Evolutionary conservation across 768 basidiomycete genomes (phyloP).

Genomic region (Rhodosporidiobolus odoratus): DNA sequence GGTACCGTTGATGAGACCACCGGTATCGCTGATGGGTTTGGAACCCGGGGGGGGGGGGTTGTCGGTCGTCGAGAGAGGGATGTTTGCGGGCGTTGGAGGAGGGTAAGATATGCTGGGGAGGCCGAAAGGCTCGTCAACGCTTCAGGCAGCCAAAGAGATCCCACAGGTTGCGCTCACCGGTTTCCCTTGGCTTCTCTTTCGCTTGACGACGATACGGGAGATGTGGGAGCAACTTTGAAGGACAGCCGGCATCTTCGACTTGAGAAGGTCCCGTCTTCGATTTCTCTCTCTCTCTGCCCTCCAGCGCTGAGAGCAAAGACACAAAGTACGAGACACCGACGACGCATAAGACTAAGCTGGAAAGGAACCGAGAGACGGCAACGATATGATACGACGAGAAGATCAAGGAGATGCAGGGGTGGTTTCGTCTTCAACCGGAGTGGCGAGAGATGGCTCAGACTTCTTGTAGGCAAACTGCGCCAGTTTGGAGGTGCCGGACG

Average conservation of each 20-base stretch:
- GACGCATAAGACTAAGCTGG: no score
- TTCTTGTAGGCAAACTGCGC: constrained; percentile 24
- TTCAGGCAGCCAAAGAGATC: not conserved
- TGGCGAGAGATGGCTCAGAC: not conserved
- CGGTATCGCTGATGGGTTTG: not conserved
- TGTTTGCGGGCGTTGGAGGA: not conserved
- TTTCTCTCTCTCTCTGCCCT: no score
- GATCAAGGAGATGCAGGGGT: not conserved
- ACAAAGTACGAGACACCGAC: no score
- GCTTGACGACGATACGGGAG: no score
- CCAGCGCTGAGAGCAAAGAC: no score
- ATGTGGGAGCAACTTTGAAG: no score
- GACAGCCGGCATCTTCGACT: no score
- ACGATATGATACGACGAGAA: not conserved
- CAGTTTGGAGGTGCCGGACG: not conserved
- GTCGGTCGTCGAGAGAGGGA: not conserved
- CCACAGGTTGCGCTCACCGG: not conserved
- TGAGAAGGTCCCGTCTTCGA: no score
- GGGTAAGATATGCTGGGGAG: not conserved
- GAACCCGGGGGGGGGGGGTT: not conserved
- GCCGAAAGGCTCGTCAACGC: not conserved
- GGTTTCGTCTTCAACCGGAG: not conserved
- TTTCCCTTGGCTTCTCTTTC: no score
- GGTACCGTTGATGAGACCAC: not conserved
- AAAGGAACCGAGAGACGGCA: not conserved